Evolutionary conservation across 139 green algal species (phyloP).

Genomic region (Chlorella sp.): DNA sequence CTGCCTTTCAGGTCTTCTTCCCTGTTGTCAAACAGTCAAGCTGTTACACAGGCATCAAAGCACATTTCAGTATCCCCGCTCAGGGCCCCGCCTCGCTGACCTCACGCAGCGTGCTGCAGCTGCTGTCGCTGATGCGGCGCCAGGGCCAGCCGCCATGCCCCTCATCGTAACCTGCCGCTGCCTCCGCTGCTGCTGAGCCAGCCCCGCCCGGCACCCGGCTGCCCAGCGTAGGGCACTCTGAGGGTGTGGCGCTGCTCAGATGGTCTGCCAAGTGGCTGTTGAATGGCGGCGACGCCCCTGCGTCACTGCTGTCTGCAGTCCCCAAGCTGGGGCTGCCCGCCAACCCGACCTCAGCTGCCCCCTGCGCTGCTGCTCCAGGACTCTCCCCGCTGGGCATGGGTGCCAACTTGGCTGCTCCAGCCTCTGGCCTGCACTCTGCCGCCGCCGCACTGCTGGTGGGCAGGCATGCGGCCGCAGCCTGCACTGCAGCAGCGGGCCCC

Average conservation of each 20-base stretch:
- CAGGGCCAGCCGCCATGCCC: no score
- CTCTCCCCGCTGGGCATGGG: no score
- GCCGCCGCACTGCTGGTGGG: neutral
- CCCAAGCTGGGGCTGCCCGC: neutral
- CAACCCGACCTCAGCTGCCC: no score
- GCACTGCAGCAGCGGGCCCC: neutral
- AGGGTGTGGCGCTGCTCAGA: neutral
- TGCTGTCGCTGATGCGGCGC: neutral
- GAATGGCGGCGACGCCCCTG: neutral
- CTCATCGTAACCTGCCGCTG: neutral
- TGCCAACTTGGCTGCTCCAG: neutral
- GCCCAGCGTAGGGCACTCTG: neutral
- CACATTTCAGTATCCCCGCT: neutral
- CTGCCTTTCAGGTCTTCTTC: no score
- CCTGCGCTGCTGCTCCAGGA: no score
- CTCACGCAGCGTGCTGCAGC: neutral
- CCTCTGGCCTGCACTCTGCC: no score
- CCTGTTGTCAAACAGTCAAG: no score
- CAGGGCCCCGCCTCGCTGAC: neutral
- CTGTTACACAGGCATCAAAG: neutral
- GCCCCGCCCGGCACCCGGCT: no score
- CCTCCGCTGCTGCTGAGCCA: no score
- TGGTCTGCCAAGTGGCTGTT: constrained; percentile 20
- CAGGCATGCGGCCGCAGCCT: neutral
- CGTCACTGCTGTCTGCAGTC: neutral